Conservation (phyloP, 176 grass and related monocot species). For the Thinopyrum elongatum region DNA sequence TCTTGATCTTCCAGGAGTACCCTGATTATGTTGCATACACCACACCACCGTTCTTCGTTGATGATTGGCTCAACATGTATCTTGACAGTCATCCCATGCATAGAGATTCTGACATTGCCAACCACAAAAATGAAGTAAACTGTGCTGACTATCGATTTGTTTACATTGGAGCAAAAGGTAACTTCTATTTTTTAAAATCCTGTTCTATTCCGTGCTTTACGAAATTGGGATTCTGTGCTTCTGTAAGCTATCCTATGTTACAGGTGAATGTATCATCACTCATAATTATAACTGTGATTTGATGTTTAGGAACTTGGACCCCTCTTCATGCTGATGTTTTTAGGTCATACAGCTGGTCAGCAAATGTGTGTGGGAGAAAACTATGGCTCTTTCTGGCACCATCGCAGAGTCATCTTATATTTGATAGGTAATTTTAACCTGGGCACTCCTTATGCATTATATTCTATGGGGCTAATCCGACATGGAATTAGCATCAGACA, state of each 20-base stretch:
- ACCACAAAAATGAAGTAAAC: conserved; percentile 87
- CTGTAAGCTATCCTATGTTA: neutral
- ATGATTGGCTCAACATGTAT: conserved; percentile 98
- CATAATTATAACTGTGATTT: conserved; percentile 12
- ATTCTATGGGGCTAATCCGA: neutral
- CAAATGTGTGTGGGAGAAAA: conserved; percentile 95
- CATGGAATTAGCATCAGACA: neutral
- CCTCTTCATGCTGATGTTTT: conserved; percentile 97
- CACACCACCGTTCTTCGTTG: conserved; percentile 69
- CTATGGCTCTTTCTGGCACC: conserved; percentile 79
- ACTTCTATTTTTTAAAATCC: conserved; percentile 6
- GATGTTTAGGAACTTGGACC: conserved; percentile 86
- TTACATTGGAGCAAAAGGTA: conserved; percentile 96
- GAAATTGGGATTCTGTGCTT: conserved; percentile 18
- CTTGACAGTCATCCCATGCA: conserved; percentile 88
- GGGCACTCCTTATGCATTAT: neutral
- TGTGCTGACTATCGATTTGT: conserved; percentile 98
- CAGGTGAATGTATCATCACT: neutral
- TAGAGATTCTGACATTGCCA: conserved; percentile 81
- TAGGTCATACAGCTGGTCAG: conserved; percentile 94
- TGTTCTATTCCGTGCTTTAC: neutral
- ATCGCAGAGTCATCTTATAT: conserved; percentile 70
- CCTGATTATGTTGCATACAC: conserved; percentile 86
- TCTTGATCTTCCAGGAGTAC: conserved; percentile 62
- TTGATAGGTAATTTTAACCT: conserved; percentile 61